Evolutionary conservation across 129 eudicot genomes (phyloP).

Genomic region (Artemisia argyi): DNA sequence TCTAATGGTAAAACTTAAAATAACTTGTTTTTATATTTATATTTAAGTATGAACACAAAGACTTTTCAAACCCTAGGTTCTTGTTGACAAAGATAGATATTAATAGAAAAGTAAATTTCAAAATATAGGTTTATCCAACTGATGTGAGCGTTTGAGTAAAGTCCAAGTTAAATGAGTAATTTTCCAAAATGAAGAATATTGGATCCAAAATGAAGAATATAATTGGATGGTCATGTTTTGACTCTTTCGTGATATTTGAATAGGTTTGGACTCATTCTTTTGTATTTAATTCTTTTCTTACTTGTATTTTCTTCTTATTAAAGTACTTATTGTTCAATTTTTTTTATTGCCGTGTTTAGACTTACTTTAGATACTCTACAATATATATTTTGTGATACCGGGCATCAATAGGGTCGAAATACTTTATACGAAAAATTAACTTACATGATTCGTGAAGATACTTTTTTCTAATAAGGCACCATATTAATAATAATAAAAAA

Average conservation of each 20-base stretch:
- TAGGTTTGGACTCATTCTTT: constrained; percentile 17
- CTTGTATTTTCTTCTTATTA: background rate
- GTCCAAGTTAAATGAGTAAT: background rate
- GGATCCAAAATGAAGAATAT: background rate
- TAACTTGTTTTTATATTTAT: background rate
- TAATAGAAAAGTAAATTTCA: background rate
- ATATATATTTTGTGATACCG: no score
- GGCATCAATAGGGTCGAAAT: no score
- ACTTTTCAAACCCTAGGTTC: background rate
- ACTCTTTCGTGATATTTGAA: background rate
- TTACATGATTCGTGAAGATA: no score
- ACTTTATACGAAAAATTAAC: no score
- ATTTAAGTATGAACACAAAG: constrained; percentile 7
- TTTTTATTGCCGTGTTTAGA: background rate
- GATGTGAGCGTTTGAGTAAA: background rate
- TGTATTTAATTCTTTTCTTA: background rate
- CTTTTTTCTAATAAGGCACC: no score
- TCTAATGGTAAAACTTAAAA: background rate
- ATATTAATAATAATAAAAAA: no score
- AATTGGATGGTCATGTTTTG: constrained; percentile 22
- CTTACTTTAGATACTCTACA: no score
- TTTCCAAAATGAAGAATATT: background rate
- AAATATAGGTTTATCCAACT: background rate
- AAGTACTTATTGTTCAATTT: background rate
- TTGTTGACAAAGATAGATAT: constrained; percentile 6